Percentiles rank a stretch among this genome's conserved stretches.
These are phyloP conservation scores for Ulvella scutata DNA, from an alignment of 139 green algal species.

Conservation along the genomic window DNA sequence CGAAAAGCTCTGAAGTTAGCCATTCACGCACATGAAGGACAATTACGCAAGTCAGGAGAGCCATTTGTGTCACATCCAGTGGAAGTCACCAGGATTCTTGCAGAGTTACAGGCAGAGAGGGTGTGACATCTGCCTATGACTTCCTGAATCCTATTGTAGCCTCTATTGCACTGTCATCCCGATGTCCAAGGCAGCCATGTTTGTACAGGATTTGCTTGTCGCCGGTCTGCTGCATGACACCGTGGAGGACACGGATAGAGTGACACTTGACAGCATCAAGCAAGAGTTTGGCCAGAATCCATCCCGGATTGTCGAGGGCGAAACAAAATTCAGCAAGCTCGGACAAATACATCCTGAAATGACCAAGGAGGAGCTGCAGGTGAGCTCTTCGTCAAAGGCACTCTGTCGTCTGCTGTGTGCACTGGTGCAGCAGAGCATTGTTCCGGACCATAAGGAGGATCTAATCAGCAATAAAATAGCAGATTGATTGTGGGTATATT, in stretches of 20 bases:
- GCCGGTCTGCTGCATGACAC: slow-evolving; percentile 80
- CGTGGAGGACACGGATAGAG: slow-evolving; percentile 69
- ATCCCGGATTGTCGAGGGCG: slow-evolving; percentile 73
- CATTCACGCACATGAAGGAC: slow-evolving; percentile 51
- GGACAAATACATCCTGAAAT: background rate
- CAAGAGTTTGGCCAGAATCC: slow-evolving; percentile 47
- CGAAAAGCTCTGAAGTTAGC: slow-evolving; percentile 44
- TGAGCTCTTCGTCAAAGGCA: no score
- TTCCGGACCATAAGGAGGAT: no score
- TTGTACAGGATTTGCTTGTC: slow-evolving; percentile 45
- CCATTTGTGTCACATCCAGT: slow-evolving; percentile 85
- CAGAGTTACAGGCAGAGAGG: slow-evolving; percentile 17
- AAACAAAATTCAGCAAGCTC: slow-evolving; percentile 70
- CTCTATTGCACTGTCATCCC: slow-evolving; percentile 57
- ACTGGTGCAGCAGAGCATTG: no score
- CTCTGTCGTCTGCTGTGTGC: no score
- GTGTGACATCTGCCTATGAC: background rate
- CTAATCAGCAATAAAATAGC: no score
- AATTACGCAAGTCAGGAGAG: slow-evolving; percentile 69
- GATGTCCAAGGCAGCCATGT: no score
- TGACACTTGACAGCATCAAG: slow-evolving; percentile 66
- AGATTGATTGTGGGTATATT: no score
- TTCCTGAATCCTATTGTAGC: slow-evolving; percentile 48
- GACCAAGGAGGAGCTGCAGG: slow-evolving; percentile 5
- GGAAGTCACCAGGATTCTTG: slow-evolving; percentile 63